Base-by-base conservation (phyloP, 2,329 filamentous ascomycete genomes). In the Fusarium xylarioides region DNA sequence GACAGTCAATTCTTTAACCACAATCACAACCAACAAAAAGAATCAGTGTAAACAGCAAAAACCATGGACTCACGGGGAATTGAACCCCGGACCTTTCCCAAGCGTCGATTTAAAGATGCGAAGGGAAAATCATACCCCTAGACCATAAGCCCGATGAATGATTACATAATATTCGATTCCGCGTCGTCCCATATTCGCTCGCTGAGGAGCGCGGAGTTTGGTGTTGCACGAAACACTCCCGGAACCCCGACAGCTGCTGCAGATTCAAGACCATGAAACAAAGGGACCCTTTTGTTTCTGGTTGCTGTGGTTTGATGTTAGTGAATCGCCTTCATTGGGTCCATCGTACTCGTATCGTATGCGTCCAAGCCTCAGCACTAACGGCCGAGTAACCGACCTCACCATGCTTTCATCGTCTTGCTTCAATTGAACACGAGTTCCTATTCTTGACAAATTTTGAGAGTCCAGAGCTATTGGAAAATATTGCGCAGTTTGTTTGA, bases 81-180 rank as follows among this genome's bases (percentile, higher is more conserved):
- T 69, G 66, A 68, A 68, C 66, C 66, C 66, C 57, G 66, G 66
- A 69, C 66, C 66, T 64, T 64, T 68, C 66, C 66, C 65, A n/a
- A n/a, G n/a, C n/a, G n/a, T n/a, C n/a, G n/a, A n/a, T n/a, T n/a
- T n/a, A n/a, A n/a, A 56, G 23, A 69, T 69, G 66, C 65, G 66
- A 69, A 69, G 66, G 56, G 66, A 69, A 64, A 64, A 69, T 69
- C 65, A 69, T 69, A 57, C 66, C 66, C 66, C 66, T 69, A 69
- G 66, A 69, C 65, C 65, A 69, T 69, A 69, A 69, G 65, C 65
- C 66, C 66, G 37, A 57, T 57, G 26, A 40, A 46, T 57, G 63
- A 66, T 66, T 66, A 66, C 49, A 32, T 66, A 66, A 66, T 4
- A 28, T 2, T 4, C 1, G 3, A 2, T 10, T 4, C 11, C 3